Conservation (phyloP, 495 filamentous ascomycete genomes). For the Neurospora tetraspora region DNA sequence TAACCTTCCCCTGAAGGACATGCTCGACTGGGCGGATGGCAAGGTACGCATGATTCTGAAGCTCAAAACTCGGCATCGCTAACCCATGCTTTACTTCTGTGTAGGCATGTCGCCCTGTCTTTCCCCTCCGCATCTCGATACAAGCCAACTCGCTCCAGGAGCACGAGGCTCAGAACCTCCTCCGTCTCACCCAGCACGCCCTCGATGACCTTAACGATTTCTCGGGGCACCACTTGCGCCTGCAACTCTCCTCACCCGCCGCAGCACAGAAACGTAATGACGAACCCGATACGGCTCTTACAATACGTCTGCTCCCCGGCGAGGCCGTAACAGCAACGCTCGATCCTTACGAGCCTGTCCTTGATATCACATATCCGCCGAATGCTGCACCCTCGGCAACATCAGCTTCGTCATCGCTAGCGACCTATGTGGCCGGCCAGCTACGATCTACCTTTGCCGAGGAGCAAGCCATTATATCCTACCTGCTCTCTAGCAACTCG, state of each 20-base stretch:
- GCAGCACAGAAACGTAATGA: conserved; percentile 9
- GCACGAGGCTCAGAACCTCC: conserved; percentile 62
- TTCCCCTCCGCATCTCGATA: conserved; percentile 74
- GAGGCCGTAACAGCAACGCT: conserved; percentile 52
- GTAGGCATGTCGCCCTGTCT: conserved; percentile 78
- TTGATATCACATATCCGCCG: conserved; percentile 73
- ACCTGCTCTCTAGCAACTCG: conserved; percentile 59
- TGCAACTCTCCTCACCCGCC: conserved; percentile 48
- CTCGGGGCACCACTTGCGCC: conserved; percentile 75
- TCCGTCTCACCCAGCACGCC: conserved; percentile 79
- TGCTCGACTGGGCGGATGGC: conserved; percentile 89
- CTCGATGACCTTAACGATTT: conserved; percentile 89
- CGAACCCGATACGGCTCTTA: conserved; percentile 50
- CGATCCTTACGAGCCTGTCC: conserved; percentile 54
- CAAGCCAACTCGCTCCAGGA: conserved; percentile 57
- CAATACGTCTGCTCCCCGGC: conserved; percentile 57
- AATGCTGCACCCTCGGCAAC: conserved; percentile 60
- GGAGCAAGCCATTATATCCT: conserved; percentile 80
- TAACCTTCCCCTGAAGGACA: conserved; percentile 68
- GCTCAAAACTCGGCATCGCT: background rate
- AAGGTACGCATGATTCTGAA: conserved; percentile 47
- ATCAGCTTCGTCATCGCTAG: conserved; percentile 62
- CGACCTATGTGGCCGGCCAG: conserved; percentile 68
- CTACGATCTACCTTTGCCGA: conserved; percentile 74
- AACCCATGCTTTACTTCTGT: background rate